These are phyloP conservation scores for Citrus reticulata DNA, from an alignment of 345 rosid species.

Conservation along the genomic window DNA sequence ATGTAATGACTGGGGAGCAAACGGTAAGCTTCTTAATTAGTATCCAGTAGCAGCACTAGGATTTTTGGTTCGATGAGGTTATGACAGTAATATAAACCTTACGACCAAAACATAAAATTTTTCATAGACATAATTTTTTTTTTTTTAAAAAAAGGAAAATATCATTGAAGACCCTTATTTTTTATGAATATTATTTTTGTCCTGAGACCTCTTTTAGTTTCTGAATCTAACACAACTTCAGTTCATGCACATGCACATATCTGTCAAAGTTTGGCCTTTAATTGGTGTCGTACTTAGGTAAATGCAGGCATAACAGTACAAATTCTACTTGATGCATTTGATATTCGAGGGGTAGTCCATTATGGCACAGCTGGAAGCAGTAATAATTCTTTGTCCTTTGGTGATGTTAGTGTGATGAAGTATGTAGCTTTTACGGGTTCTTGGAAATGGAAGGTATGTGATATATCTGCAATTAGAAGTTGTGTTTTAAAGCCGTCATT, in stretches of 20 bases:
- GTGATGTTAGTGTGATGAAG: slow-evolving; percentile 28
- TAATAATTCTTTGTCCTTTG: slow-evolving; percentile 23
- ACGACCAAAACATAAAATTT: no score
- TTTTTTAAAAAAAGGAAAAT: no score
- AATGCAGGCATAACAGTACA: slow-evolving; percentile 34
- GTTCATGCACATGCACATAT: neutral
- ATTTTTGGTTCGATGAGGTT: no score
- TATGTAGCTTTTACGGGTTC: slow-evolving; percentile 28
- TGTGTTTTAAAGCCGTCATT: neutral
- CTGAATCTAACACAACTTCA: neutral
- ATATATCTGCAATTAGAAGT: no score
- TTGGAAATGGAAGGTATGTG: slow-evolving; percentile 36
- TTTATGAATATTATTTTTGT: no score
- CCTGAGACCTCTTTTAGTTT: no score
- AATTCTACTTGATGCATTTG: slow-evolving; percentile 24
- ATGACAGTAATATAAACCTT: no score
- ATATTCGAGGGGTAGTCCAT: slow-evolving; percentile 30
- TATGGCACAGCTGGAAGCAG: slow-evolving; percentile 35
- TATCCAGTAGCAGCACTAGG: no score
- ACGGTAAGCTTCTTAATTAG: slow-evolving; percentile 9
- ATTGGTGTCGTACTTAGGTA: neutral
- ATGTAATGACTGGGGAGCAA: slow-evolving; percentile 36
- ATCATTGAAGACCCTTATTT: no score
- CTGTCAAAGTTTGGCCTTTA: neutral
- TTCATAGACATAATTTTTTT: no score